Evolutionary conservation across 805 yeast genomes (phyloP).

Genomic region (Yueomyces sinensis): DNA sequence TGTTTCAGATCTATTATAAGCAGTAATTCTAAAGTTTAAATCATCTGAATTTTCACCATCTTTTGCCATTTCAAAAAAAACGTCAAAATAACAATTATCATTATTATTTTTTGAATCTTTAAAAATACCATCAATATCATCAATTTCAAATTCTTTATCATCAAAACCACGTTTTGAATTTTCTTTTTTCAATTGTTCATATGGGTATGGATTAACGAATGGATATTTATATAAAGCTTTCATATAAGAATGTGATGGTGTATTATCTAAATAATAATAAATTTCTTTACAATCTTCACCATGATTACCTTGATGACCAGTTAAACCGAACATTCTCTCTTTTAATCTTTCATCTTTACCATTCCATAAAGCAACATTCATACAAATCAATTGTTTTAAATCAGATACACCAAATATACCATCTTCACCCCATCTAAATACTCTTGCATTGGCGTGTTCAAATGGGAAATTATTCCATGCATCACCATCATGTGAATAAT

Average conservation of each 20-base stretch:
- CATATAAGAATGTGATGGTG: conserved; percentile 88
- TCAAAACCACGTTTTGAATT: conserved; percentile 50
- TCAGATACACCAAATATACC: conserved; percentile 87
- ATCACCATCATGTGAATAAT: conserved; percentile 72
- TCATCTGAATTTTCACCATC: conserved; percentile 72
- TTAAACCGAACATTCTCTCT: conserved; percentile 77
- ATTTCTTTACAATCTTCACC: conserved; percentile 90
- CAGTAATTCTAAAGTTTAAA: conserved; percentile 70
- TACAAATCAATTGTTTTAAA: conserved; percentile 61
- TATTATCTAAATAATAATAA: conserved; percentile 77
- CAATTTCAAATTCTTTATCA: conserved; percentile 68
- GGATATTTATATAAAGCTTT: conserved; percentile 88
- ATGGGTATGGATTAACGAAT: conserved; percentile 64
- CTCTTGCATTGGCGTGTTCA: conserved; percentile 67
- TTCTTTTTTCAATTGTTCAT: conserved; percentile 55
- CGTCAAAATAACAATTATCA: conserved; percentile 74
- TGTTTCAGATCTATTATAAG: conserved; percentile 61
- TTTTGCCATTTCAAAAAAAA: conserved; percentile 83
- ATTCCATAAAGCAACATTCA: conserved; percentile 85
- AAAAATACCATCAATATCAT: conserved; percentile 61
- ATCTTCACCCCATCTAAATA: conserved; percentile 93
- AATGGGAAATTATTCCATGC: conserved; percentile 87
- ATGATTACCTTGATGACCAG: conserved; percentile 90
- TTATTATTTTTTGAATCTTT: conserved; percentile 30
- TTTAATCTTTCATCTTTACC: conserved; percentile 75